Evolutionary conservation across 352 stramenopile genomes (phyloP), one percentile per base, ranked within the genome.

Genomic region (Pythium chondricola): DNA sequence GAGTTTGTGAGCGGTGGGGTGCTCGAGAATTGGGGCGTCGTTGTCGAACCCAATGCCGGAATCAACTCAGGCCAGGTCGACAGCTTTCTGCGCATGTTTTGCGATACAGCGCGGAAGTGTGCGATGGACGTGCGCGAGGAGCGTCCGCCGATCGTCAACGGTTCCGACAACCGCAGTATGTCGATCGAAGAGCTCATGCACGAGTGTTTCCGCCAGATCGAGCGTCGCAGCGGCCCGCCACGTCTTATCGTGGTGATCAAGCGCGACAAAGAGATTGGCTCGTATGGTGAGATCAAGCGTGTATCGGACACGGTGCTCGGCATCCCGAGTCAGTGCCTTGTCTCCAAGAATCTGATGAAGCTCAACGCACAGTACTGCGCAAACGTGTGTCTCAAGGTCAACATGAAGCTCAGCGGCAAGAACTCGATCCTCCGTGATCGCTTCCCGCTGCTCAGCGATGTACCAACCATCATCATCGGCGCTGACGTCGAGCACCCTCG

Each of bases 331-430:
- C 82, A 93, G 46, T 88, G 77, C 52, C 73, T 93, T 21, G 58
- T 89, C n/a, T 61, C 61, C 0, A 58, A 68, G 35, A 71, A 87
- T 31, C 56, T 88, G 10, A 18, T 31, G 2, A 68, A 61, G 30
- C 51, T 59, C 1, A 79, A 79, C 9, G 47, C 54, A 0, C 71
- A 84, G 17, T 91, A 89, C 53, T 71, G 66, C 17, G 65, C 56
- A 0, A 91, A 93, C 41, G 60, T 93, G 3, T 71, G 67, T 7
- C 46, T 87, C 14, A 84, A 89, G 53, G 75, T 92, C 16, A 90
- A 92, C 48, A 67, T 79, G 62, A 92, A 92, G 61, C 59, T 92
- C 22, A 67, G 65, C 14, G 78, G 78, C 14, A 71, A 86, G 50
- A 90, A 90, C 52, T 70, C 64, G 17, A 61, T 76, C 9, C 25